Evolutionary conservation across 2,329 filamentous ascomycete species (phyloP).

Genomic region (Scortechinia acanthostroma): DNA sequence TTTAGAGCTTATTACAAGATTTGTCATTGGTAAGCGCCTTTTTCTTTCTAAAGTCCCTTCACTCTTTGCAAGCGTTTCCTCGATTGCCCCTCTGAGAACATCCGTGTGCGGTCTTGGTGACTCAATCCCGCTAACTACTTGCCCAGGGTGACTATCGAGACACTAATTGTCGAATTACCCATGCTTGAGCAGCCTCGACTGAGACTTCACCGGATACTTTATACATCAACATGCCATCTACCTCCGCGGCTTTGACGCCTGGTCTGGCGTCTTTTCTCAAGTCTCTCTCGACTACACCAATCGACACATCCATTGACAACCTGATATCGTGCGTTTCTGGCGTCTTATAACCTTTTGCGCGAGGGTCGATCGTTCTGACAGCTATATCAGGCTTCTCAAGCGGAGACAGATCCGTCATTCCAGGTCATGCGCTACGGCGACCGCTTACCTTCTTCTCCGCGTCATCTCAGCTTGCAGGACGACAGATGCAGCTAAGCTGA

Average conservation of each 20-base stretch:
- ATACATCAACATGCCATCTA: slow-evolving; percentile 40
- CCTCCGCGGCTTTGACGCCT: slow-evolving; percentile 54
- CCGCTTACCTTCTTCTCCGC: slow-evolving; percentile 78
- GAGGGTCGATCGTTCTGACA: not conserved
- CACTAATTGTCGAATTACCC: too few species aligned
- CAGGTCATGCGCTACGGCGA: slow-evolving; percentile 83
- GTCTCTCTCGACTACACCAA: slow-evolving; percentile 66
- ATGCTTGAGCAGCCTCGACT: too few species aligned
- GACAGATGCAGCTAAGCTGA: slow-evolving; percentile 69
- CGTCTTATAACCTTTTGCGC: slow-evolving; percentile 4
- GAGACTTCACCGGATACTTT: not conserved
- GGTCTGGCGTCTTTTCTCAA: slow-evolving; percentile 73
- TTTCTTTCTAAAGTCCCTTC: too few species aligned
- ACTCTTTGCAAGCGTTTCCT: too few species aligned
- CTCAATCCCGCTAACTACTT: too few species aligned
- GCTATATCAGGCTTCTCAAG: slow-evolving; percentile 68
- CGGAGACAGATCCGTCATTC: slow-evolving; percentile 82
- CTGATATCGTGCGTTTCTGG: slow-evolving; percentile 64
- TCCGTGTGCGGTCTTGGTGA: too few species aligned
- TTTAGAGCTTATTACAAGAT: too few species aligned
- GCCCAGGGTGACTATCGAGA: too few species aligned
- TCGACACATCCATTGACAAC: slow-evolving; percentile 77
- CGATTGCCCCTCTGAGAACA: too few species aligned
- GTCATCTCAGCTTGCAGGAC: slow-evolving; percentile 79
- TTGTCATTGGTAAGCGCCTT: too few species aligned